Evolutionary conservation across 345 rosid genomes (phyloP), one percentile per base, ranked within the genome.

Genomic region (Citrus mangshanensis): DNA sequence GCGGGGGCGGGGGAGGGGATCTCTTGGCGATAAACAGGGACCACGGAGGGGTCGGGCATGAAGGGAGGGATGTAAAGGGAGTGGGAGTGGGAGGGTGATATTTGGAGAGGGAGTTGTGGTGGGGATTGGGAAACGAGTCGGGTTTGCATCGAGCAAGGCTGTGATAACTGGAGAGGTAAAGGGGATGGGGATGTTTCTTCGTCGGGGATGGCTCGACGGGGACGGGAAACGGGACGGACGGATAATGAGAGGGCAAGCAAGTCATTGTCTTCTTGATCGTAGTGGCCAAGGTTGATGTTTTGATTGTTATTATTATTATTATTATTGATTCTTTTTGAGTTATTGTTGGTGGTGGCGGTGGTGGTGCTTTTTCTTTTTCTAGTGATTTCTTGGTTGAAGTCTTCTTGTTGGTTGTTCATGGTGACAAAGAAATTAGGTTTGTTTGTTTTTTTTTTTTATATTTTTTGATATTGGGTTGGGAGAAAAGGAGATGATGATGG

Each of bases 211-310:
- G 55, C 34, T 5, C 22, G 61, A 10, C 72, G 28, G 14, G 40
- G 34, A 4, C 32, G 18, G 9, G 22, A 7, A 22, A 46, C 10
- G 27, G 79, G 42, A 13, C 49, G n/a, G 22, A 66, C 56, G 1
- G 79, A 58, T 2, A 82, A 51, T 7, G 83, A 77, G 2, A 86
- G 83, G 19, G 81, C n/a, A 0, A 86, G 83, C 22, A 74, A 25
- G 42, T 76, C 78, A 1, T 73, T 24, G 1, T 83, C 79, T 2
- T 81, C 67, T 18, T 81, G 72, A 25, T 60, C 38, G 4, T 13
- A 46, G 51, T 10, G 54, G 5, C 55, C 58, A 2, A 54, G 22
- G 58, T 5, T 18, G 51, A 46, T 13, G 51, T 46, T 12, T 46
- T 46, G 51, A 46, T 46, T 65, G 4, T 49, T 72, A n/a, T 72